Percentiles rank a stretch among this genome's conserved stretches.
Conservation (phyloP, 1,284 basidiomycete genomes). For the Sanghuangporus baumii region DNA sequence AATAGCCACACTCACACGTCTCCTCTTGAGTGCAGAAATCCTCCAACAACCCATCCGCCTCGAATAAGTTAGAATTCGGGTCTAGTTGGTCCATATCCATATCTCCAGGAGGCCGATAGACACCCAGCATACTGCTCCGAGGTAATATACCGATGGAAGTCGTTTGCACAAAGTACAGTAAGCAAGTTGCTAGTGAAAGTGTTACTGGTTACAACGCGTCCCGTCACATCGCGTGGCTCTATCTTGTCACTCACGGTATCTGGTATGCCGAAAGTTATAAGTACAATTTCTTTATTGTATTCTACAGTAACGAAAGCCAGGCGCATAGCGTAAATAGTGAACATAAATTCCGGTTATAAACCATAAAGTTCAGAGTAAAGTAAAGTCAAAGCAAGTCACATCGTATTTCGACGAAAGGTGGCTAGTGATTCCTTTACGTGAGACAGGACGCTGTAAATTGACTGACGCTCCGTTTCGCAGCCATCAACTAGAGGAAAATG, state of each 20-base stretch:
- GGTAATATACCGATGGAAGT: background rate
- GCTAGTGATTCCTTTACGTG: conserved; percentile 10
- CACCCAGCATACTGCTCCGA: background rate
- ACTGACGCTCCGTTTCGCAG: background rate
- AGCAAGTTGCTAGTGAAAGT: background rate
- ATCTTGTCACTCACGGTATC: background rate
- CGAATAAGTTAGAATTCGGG: background rate
- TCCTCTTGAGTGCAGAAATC: conserved; percentile 3
- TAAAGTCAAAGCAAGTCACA: background rate
- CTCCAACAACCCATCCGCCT: conserved; percentile 4
- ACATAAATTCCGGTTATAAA: background rate
- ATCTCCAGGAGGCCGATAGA: background rate
- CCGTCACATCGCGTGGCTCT: background rate
- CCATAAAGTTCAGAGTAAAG: background rate
- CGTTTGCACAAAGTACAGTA: background rate
- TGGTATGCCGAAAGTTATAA: no score
- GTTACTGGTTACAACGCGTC: conserved; percentile 1
- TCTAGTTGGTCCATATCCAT: background rate
- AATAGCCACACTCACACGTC: background rate
- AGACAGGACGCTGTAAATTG: background rate
- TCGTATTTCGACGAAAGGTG: conserved; percentile 11
- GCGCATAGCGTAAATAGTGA: background rate
- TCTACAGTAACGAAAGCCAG: no score
- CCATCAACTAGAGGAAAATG: conserved; percentile 14
- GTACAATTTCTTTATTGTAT: no score